These are phyloP conservation scores for Herpotrichia juniperi DNA, from an alignment of 2,329 filamentous ascomycete species.

Conservation along the genomic window DNA sequence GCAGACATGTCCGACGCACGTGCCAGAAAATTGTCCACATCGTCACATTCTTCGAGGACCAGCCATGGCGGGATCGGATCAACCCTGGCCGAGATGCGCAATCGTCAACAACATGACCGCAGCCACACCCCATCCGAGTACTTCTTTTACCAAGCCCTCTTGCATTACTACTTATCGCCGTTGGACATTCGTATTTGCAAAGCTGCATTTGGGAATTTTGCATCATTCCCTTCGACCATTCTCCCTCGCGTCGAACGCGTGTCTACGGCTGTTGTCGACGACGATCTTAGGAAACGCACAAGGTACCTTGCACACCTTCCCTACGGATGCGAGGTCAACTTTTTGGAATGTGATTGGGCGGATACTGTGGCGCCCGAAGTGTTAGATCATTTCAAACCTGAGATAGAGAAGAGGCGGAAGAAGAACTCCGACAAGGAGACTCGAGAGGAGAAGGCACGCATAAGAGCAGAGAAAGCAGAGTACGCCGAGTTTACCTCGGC, in stretches of 20 bases:
- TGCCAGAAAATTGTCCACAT: slow-evolving; percentile 34
- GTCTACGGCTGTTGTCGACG: slow-evolving; percentile 85
- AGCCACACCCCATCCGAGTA: slow-evolving; percentile 63
- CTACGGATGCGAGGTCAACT: slow-evolving; percentile 87
- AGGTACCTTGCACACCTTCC: slow-evolving; percentile 90
- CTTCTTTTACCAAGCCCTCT: slow-evolving; percentile 86
- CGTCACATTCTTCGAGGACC: slow-evolving; percentile 37
- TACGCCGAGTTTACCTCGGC: slow-evolving; percentile 73
- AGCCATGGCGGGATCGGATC: slow-evolving; percentile 43
- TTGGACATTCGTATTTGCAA: slow-evolving; percentile 93
- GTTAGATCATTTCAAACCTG: slow-evolving; percentile 75
- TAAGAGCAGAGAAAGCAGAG: slow-evolving; percentile 81
- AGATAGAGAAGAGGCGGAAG: slow-evolving; percentile 78
- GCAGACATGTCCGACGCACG: neutral
- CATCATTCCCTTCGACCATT: slow-evolving; percentile 81
- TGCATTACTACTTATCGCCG: slow-evolving; percentile 88
- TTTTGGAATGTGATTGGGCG: slow-evolving; percentile 94
- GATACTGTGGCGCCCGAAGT: slow-evolving; percentile 80
- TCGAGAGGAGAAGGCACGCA: slow-evolving; percentile 83
- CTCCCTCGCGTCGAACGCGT: slow-evolving; percentile 88
- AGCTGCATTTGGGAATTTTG: slow-evolving; percentile 83
- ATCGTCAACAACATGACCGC: slow-evolving; percentile 53
- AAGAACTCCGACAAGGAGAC: slow-evolving; percentile 81
- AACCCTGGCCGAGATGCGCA: slow-evolving; percentile 53
- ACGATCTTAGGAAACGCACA: slow-evolving; percentile 78